Percentiles rank a stretch among this genome's conserved stretches.
Evolutionary conservation across 768 basidiomycete genomes (phyloP).

Genomic region (Leccinellum luteum): DNA sequence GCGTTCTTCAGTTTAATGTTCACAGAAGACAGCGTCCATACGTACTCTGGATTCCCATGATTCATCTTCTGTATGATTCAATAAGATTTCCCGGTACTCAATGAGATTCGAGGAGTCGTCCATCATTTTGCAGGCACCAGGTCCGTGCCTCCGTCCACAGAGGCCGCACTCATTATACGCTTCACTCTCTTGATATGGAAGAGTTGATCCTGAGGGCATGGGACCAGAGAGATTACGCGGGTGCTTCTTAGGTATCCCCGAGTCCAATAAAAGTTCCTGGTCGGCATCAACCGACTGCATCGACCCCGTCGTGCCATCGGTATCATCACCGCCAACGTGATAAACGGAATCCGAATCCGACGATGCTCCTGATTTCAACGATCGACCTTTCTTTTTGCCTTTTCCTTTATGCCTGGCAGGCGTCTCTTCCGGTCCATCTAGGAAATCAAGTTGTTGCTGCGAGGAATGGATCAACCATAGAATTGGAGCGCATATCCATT

Average conservation of each 20-base stretch:
- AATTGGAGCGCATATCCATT: background rate
- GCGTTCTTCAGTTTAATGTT: conserved; percentile 3
- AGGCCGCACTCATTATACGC: conserved; percentile 48
- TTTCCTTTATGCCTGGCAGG: conserved; percentile 38
- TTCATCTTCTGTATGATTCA: conserved; percentile 64
- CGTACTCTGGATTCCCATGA: conserved; percentile 61
- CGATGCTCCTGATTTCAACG: conserved; percentile 30
- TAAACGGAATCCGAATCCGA: conserved; percentile 39
- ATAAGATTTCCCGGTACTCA: conserved; percentile 65
- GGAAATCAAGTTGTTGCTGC: conserved; percentile 32
- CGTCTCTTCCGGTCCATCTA: conserved; percentile 35
- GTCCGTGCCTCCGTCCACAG: conserved; percentile 54
- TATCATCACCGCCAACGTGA: conserved; percentile 18
- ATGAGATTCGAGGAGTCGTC: conserved; percentile 62
- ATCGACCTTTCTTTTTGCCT: conserved; percentile 33
- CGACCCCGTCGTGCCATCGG: conserved; percentile 24
- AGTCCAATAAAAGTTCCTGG: background rate
- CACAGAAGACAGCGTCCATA: conserved; percentile 16
- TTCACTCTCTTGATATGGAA: conserved; percentile 2
- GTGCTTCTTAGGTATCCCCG: conserved; percentile 4
- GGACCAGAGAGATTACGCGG: background rate
- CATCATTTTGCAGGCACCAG: conserved; percentile 59
- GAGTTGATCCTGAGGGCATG: conserved; percentile 2
- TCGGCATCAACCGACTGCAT: conserved; percentile 13
- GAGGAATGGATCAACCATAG: conserved; percentile 2